Evolutionary conservation across 2,329 filamentous ascomycete genomes (phyloP).

Genomic region (Lachnellula willkommii): DNA sequence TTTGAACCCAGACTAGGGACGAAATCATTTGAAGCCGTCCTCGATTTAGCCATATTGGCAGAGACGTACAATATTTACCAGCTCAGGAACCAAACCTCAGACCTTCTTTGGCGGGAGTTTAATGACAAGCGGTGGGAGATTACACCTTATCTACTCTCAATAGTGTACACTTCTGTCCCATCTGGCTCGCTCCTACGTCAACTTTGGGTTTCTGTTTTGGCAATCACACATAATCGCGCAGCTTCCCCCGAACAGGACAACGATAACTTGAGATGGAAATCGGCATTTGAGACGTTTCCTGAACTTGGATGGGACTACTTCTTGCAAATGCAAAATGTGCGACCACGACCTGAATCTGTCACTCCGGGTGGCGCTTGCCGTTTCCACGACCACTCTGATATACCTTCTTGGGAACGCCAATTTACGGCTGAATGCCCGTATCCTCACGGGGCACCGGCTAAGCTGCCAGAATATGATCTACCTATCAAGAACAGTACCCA

Average conservation of each 20-base stretch:
- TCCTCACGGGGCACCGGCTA: not conserved
- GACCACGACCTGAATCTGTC: not conserved
- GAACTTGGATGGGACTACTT: conserved; percentile 10
- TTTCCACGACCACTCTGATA: conserved; percentile 5
- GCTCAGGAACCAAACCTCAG: conserved; percentile 9
- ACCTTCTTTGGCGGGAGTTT: conserved; percentile 1
- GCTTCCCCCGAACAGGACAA: not conserved
- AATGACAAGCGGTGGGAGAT: not conserved
- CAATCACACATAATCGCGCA: not conserved
- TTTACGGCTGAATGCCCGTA: not conserved
- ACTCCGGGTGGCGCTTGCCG: not conserved
- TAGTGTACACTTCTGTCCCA: conserved; percentile 5
- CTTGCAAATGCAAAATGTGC: not conserved
- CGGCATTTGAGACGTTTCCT: not conserved
- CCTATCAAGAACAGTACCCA: not conserved
- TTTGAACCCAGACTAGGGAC: conserved; percentile 1
- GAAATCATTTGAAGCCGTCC: conserved; percentile 1
- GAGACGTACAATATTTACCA: conserved; percentile 6
- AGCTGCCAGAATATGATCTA: not conserved
- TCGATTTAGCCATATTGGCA: conserved; percentile 5
- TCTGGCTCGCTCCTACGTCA: conserved; percentile 3
- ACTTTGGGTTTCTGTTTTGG: not conserved
- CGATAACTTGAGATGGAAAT: not conserved
- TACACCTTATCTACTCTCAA: not conserved
- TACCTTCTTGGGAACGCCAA: not conserved